Evolutionary conservation across 352 stramenopile species (phyloP).

Genomic region (Plasmopara muralis): DNA sequence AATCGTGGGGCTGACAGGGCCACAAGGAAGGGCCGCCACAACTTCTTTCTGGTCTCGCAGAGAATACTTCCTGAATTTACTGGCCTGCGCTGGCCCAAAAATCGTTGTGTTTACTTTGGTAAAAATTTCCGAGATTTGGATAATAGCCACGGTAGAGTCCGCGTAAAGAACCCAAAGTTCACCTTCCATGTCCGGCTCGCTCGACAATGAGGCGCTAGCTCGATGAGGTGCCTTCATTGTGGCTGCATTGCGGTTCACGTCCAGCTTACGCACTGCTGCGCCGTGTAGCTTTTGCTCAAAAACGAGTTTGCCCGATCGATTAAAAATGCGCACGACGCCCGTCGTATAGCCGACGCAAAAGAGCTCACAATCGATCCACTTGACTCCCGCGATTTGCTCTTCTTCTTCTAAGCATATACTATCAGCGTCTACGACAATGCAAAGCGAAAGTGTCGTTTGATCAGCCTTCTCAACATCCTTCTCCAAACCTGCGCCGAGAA

Average conservation of each 20-base stretch:
- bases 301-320: slow-evolving; percentile 34
- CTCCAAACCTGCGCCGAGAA: slow-evolving; percentile 28
- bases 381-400: slow-evolving; percentile 50
- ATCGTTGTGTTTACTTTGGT: slow-evolving; percentile 42
- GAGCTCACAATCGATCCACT: slow-evolving; percentile 56
- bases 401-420: slow-evolving; percentile 34
- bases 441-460: slow-evolving; percentile 4
- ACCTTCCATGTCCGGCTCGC: slow-evolving; percentile 25
- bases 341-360: slow-evolving; percentile 52
- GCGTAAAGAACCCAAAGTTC: slow-evolving; percentile 77
- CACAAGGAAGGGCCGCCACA: slow-evolving; percentile 52
- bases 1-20: slow-evolving; percentile 57
- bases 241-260: slow-evolving; percentile 37
- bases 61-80: slow-evolving; percentile 77
- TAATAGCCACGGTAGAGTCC: slow-evolving; percentile 70
- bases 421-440: slow-evolving; percentile 23
- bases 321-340: slow-evolving; percentile 56
- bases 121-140: slow-evolving; percentile 60
- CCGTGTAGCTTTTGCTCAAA: slow-evolving; percentile 65
- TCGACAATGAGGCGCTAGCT: slow-evolving; percentile 21
- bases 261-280: slow-evolving; percentile 36
- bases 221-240: slow-evolving; percentile 26
- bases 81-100: slow-evolving; percentile 57
- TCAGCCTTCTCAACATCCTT: slow-evolving; percentile 17
- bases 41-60: slow-evolving; percentile 67